Percentiles rank a stretch among this genome's conserved stretches.
phyloP scores from a whole-genome alignment of 2,329 filamentous ascomycete species.

The Aspergillus udagawae region DNA sequence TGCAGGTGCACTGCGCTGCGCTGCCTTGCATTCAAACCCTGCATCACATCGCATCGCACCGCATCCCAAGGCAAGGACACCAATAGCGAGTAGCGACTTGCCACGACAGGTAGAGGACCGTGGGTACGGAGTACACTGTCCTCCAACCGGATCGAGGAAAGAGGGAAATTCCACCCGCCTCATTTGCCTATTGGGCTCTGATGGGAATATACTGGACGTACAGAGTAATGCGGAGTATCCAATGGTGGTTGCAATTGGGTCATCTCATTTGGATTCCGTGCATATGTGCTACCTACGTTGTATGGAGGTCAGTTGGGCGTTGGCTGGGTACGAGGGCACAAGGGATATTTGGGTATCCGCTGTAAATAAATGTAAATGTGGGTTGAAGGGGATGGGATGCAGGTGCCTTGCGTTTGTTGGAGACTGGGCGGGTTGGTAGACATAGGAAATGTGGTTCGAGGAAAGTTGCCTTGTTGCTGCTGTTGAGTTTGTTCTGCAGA shows the following conservation, averaged over 20 bases:
- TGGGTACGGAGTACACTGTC: too few species aligned
- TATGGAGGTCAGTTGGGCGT: background rate
- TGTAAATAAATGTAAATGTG: background rate
- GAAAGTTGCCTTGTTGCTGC: background rate
- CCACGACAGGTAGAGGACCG: background rate
- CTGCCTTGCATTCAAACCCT: background rate
- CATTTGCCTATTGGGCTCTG: background rate
- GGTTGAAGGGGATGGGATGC: too few species aligned
- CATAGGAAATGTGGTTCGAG: background rate
- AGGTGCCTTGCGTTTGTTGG: too few species aligned
- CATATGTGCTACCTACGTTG: background rate
- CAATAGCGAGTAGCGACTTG: background rate
- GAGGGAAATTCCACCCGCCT: background rate
- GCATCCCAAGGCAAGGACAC: too few species aligned
- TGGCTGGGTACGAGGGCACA: background rate
- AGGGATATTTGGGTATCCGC: too few species aligned
- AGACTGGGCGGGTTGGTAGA: background rate
- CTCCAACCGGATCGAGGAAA: background rate
- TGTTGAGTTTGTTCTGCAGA: background rate
- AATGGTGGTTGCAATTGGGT: background rate
- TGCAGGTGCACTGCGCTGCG: too few species aligned
- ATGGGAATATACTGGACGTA: background rate
- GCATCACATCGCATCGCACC: background rate
- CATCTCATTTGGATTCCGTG: background rate
- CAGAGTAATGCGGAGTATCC: background rate